Base-by-base conservation (phyloP, 805 yeast genomes). In the Lipomyces starkeyi region DNA sequence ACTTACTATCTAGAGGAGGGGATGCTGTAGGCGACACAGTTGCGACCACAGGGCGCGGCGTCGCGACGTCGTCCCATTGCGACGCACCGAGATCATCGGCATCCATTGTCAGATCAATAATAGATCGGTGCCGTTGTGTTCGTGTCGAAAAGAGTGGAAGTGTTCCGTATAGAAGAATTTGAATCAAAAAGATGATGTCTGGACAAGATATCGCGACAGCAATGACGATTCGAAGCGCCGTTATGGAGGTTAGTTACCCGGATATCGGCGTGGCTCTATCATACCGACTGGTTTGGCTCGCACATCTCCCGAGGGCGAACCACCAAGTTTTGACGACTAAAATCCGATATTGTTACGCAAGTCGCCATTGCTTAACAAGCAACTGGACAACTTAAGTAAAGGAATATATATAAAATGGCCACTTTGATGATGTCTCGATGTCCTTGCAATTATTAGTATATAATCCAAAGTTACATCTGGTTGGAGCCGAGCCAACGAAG, bases 1-100 rank as follows among this genome's bases (percentile, higher is more conserved):
- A 27, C 64, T 17, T 47, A 53, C 67, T 64, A 17, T 17, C 60
- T 17, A 62, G 47, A 17, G 65, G 62, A n/a, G 58, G 54, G 25
- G 40, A 22, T 32, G 47, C 63, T 3, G 61, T 59, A n/a, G 54
- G 65, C 20, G 65, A 62, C 27, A 62, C 29, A 40, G 27, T 1
- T n/a, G 49, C 58, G 7, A 8, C 49, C 20, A n/a, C 49, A 17
- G 49, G 49, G 29, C 55, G 57, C 5, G 72, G 71, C 37, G 67
- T 59, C 35, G 70, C 67, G n/a, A 69, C 57, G 27, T 69, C 72
- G 58, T 69, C 72, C 72, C 72, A 69, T 49, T 69, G 72, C 20
- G 69, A 61, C 37, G 68, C 71, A 8, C 67, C 63, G 13, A 67
- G 58, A 57, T 69, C 69, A 22, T 69, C 72, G 17, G 66, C n/a